Evolutionary conservation across 1,284 basidiomycete species (phyloP), one percentile per base, ranked within the genome.

Genomic region (Chiua sp.): DNA sequence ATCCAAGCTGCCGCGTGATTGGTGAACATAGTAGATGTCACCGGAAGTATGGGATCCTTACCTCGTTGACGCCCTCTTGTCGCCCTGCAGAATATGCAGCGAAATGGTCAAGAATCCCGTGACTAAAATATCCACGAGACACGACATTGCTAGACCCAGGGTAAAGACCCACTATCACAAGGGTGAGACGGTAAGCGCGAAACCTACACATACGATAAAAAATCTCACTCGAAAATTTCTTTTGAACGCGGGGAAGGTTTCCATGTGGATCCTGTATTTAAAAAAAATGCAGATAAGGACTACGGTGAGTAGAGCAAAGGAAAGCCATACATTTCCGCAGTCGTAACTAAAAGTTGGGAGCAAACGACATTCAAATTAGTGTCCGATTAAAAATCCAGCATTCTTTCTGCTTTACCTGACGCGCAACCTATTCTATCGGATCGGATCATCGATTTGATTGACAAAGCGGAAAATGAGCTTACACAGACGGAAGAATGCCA

Each of bases 101-200:
- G 79, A 80, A 63, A 78, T 77, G 51, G 77, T 82, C 59, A 86
- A 68, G 51, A 74, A 78, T 7, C 69, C 65, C 3, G 83, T 81
- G 55, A 86, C 80, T 35, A 85, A 63, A 33, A 85, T 60, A 59
- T 86, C 85, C 13, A 81, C 72, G 3, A 73, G 71, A 0, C 80
- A 77, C 2, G 83, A 84, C 33, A 85, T 66, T 0, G 79, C 69
- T 5, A 85, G 75, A 3, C 85, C 86, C 4, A 77, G 72, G 0
- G 85, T 85, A 59, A 85, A 83, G 16, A 82, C 73, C 78, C 80
- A 82, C 74, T 75, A 78, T 80, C 37, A 16, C 13, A 44, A 60
- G 49, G 35, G 30, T 18, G 35, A 37, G 30, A 8, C 30, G 8
- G 22, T 62, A 52, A 55, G 56, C 42, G 22, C 16, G 26, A n/a